These are phyloP conservation scores for Plasmodium fragile DNA, from an alignment of 169 alveolate genomes.

Conservation along the genomic window DNA sequence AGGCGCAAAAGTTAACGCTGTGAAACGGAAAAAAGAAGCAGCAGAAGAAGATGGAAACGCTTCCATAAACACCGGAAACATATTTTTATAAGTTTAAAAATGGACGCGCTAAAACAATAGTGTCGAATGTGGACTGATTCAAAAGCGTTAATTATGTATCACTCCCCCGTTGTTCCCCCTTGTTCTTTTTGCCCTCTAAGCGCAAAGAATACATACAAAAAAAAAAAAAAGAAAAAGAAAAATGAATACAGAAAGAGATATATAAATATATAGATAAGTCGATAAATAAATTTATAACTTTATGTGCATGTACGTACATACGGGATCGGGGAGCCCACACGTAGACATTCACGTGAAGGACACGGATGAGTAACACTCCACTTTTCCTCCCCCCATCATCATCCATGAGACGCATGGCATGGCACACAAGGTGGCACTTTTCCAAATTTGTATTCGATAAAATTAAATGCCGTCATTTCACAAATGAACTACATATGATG, in stretches of 20 bases:
- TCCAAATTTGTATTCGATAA: neutral
- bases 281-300: neutral
- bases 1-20: neutral
- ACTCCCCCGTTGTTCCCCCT: neutral
- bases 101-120: constrained; percentile 6
- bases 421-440: neutral
- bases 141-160: constrained; percentile 31
- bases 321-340: neutral
- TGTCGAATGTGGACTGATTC: constrained; percentile 9
- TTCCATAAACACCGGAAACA: neutral
- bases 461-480: neutral
- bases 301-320: neutral
- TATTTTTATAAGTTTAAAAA: constrained; percentile 25
- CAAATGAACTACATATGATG: neutral
- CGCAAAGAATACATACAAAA: constrained; percentile 8
- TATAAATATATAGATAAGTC: neutral
- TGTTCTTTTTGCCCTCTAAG: neutral
- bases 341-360: neutral
- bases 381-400: neutral
- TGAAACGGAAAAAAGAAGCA: neutral
- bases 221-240: constrained; percentile 17
- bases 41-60: neutral
- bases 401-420: neutral
- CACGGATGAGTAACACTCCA: neutral
- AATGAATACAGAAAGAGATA: neutral